Evolutionary conservation across 2,329 filamentous ascomycete species (phyloP).

Genomic region (Xylariaceae sp.): DNA sequence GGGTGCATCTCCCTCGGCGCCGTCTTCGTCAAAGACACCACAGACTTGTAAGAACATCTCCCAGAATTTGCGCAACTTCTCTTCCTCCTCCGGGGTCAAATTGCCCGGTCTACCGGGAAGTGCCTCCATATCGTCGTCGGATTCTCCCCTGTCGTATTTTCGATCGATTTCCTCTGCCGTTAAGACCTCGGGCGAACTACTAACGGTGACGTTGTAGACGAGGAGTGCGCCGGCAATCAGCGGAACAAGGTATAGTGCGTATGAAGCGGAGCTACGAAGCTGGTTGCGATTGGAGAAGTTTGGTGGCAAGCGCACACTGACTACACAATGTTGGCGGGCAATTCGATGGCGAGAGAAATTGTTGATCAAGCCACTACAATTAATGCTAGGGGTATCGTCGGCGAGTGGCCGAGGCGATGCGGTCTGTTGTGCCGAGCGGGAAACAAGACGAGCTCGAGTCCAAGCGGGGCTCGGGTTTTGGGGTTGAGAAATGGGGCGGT

Average conservation of each 20-base stretch:
- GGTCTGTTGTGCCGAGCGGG: conserved; percentile 2
- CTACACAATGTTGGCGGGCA: background rate
- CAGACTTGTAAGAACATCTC: conserved; percentile 75
- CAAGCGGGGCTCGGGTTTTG: conserved; percentile 12
- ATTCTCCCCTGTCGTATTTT: conserved; percentile 12
- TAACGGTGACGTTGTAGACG: conserved; percentile 26
- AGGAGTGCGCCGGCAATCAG: conserved; percentile 33
- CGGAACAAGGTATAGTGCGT: conserved; percentile 35
- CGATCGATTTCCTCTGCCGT: conserved; percentile 11
- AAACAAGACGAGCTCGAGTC: conserved; percentile 16
- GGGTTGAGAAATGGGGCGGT: conserved; percentile 9
- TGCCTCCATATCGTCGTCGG: conserved; percentile 37
- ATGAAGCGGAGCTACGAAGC: conserved; percentile 30
- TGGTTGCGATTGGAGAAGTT: conserved; percentile 2
- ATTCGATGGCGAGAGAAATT: background rate
- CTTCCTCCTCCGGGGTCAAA: conserved; percentile 87
- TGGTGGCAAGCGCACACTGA: background rate
- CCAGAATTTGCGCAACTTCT: conserved; percentile 90
- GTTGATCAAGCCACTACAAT: background rate
- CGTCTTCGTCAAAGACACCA: conserved; percentile 60
- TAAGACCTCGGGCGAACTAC: conserved; percentile 2
- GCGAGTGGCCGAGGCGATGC: conserved; percentile 7
- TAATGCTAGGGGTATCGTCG: background rate
- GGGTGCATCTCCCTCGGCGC: conserved; percentile 42
- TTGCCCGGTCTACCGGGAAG: conserved; percentile 81